Evolutionary conservation across 78 protist species (phyloP), one percentile per base, ranked within the genome.

Genomic region (Capsaspora owczarzaki): DNA sequence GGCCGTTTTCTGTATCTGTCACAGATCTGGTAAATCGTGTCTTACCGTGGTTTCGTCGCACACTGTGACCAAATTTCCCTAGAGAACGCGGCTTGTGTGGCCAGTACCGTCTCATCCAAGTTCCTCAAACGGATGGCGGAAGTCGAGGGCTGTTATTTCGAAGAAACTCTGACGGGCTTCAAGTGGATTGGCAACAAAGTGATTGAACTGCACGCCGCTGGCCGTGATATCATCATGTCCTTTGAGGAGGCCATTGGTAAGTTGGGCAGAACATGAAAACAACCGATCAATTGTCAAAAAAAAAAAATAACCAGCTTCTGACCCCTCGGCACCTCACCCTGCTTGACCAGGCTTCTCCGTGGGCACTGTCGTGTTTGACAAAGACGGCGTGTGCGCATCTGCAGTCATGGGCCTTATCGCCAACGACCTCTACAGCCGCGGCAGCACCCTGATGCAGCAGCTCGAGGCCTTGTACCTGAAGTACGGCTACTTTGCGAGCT

Each of bases 111-210:
- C 25, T 91, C 96, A 5, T 85, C 95, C 23, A 81, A 86, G 44
- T 75, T 92, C 79, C 75, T 96, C 6, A 40, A 49, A 33, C 63
- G 94, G 29, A 86, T 96, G 92, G 96, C 97, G 2, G 47, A 80
- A 43, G 61, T 22, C 0, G 95, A 94, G 46, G 98, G 96, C n/a
- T 87, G 87, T 82, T 23, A 2, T 4, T 85, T 79, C 51, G 89
- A 88, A 69, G 96, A 93, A 41, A 90, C 95, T 1, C 85, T 97
- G 51, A 97, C 99, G 38, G 99, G 99, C 46, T 98, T 98, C 90
- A 98, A 98, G 80, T 97, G 98, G 98, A 85, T 98, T 23, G 99
- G 97, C 66, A 91, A 91, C 89, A n/a, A 49, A 35, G 91, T 91
- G 14, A 0, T 38, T 19, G 93, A 92, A 22, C 81, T 90, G 27